Evolutionary conservation across 768 basidiomycete species (phyloP).

Genomic region (Tulasnella sp.): DNA sequence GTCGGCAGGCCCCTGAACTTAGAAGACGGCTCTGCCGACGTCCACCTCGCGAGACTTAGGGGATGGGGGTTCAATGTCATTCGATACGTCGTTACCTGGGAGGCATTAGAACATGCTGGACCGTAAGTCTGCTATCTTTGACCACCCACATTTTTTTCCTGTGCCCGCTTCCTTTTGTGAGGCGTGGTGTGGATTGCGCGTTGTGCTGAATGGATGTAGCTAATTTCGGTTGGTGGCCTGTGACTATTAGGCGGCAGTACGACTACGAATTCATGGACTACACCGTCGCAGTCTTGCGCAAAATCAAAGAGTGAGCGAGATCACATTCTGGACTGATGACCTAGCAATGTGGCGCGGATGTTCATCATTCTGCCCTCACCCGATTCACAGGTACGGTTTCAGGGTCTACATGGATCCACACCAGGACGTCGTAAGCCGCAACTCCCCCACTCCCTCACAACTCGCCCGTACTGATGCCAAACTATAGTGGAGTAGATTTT

Average conservation of each 20-base stretch:
- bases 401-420: slow-evolving; percentile 92
- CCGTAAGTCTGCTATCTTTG: slow-evolving; percentile 63
- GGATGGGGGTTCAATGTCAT: slow-evolving; percentile 94
- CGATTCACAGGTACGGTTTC: slow-evolving; percentile 55
- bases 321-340: not conserved
- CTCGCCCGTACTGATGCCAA: not conserved
- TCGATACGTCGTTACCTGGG: slow-evolving; percentile 85
- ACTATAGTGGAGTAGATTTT: slow-evolving; percentile 86
- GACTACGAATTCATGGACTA: slow-evolving; percentile 93
- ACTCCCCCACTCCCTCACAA: not conserved
- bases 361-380: not conserved
- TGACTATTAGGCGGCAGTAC: slow-evolving; percentile 64
- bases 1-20: slow-evolving; percentile 73
- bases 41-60: slow-evolving; percentile 76
- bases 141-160: not conserved
- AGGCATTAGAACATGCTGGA: slow-evolving; percentile 86
- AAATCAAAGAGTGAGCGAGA: slow-evolving; percentile 69
- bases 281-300: slow-evolving; percentile 75
- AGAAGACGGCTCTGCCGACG: slow-evolving; percentile 79
- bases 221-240: not conserved
- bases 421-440: slow-evolving; percentile 79
- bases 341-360: not conserved
- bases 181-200: slow-evolving; percentile 24
- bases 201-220: slow-evolving; percentile 6
- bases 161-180: not conserved